Percentiles rank a stretch among this genome's conserved stretches.
phyloP scores from a whole-genome alignment of 352 stramenopile species.

The Phytophthora gonapodyides region DNA sequence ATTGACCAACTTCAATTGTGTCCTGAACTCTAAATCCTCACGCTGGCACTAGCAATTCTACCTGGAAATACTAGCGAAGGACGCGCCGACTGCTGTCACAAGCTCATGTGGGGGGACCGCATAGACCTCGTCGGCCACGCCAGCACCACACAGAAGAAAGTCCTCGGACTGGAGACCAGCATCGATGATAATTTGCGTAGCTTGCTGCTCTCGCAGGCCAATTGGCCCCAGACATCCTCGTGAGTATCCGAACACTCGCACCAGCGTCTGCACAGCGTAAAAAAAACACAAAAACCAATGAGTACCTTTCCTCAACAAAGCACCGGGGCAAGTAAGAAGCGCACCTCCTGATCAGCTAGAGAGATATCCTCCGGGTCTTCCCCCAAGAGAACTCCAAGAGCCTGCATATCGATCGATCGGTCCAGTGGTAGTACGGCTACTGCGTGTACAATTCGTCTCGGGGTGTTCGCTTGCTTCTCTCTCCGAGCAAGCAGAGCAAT shows the following conservation, averaged over 20 bases:
- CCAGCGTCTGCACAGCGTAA: conserved; percentile 40
- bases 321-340: not conserved
- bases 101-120: conserved; percentile 37
- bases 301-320: not conserved
- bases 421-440: conserved; percentile 58
- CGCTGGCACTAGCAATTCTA: too few relatives aligned
- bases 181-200: conserved; percentile 63
- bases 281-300: conserved; percentile 1
- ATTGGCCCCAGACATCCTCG: conserved; percentile 68
- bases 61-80: conserved; percentile 24
- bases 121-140: conserved; percentile 53
- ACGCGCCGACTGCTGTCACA: conserved; percentile 15
- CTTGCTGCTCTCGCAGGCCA: conserved; percentile 54
- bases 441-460: conserved; percentile 27
- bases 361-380: conserved; percentile 37
- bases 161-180: conserved; percentile 25
- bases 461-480: not conserved
- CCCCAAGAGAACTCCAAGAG: conserved; percentile 34
- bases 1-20: too few relatives aligned
- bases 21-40: too few relatives aligned
- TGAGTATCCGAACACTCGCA: conserved; percentile 69
- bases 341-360: conserved; percentile 57
- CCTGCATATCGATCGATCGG: conserved; percentile 57
- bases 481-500: conserved; percentile 53
- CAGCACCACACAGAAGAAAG: conserved; percentile 57